These are phyloP conservation scores for Choiromyces venosus DNA, from an alignment of 495 filamentous ascomycete species.

Conservation along the genomic window DNA sequence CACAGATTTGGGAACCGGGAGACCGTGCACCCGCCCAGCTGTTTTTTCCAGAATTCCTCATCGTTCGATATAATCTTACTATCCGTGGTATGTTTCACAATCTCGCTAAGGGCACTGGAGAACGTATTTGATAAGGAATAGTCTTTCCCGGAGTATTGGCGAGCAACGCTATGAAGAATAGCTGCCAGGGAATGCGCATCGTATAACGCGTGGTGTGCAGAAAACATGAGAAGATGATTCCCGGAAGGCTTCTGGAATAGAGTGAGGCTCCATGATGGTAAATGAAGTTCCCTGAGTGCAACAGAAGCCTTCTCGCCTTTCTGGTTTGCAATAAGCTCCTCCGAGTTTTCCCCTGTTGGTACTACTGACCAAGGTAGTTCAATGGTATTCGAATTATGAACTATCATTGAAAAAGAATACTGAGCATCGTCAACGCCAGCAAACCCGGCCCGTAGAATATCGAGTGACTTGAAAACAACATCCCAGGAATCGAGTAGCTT, in stretches of 20 bases:
- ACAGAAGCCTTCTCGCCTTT: constrained; percentile 20
- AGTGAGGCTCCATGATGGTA: constrained; percentile 50
- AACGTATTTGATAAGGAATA: constrained; percentile 40
- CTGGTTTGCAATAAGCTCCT: constrained; percentile 11
- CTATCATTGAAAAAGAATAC: constrained; percentile 62
- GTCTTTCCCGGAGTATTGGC: constrained; percentile 41
- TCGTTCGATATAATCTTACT: constrained; percentile 35
- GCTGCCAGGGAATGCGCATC: constrained; percentile 62
- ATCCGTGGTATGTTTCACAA: constrained; percentile 45
- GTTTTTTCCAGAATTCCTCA: constrained; percentile 57
- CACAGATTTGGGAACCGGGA: constrained; percentile 66
- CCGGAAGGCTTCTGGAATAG: constrained; percentile 34
- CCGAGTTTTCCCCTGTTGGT: constrained; percentile 2
- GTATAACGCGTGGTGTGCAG: constrained; percentile 69
- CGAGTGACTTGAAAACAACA: constrained; percentile 49
- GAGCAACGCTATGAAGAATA: constrained; percentile 55
- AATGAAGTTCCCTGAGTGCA: constrained; percentile 44
- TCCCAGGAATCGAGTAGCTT: constrained; percentile 56
- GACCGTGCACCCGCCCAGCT: constrained; percentile 50
- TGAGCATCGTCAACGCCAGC: constrained; percentile 54
- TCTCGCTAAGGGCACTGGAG: constrained; percentile 48
- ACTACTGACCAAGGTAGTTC: constrained; percentile 48
- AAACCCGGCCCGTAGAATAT: constrained; percentile 71
- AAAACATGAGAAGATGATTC: constrained; percentile 47
- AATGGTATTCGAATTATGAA: constrained; percentile 44